Evolutionary conservation across 768 basidiomycete genomes (phyloP).

Genomic region (Paxillus ammoniavirescens): DNA sequence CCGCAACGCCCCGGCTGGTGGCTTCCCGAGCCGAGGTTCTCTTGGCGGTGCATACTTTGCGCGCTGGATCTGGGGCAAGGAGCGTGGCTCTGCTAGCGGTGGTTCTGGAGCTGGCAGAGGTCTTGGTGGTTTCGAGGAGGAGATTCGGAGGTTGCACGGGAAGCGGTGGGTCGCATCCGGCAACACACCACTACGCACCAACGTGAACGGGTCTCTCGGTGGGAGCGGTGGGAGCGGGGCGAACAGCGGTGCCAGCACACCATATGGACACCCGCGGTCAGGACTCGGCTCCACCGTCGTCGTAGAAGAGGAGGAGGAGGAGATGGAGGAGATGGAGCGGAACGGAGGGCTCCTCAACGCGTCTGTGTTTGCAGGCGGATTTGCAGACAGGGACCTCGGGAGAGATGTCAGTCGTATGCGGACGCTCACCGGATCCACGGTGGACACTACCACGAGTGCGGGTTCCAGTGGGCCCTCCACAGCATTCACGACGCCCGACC

Average conservation of each 20-base stretch:
- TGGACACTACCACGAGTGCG: conserved; percentile 30
- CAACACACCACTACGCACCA: conserved; percentile 58
- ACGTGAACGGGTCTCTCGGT: conserved; percentile 43
- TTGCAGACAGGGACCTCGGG: conserved; percentile 41
- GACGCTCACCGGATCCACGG: conserved; percentile 51
- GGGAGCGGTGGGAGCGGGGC: conserved; percentile 45
- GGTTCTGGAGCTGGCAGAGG: conserved; percentile 34
- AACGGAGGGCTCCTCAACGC: conserved; percentile 25
- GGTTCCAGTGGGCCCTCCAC: conserved; percentile 45
- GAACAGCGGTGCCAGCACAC: conserved; percentile 69
- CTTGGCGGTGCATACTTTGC: conserved; percentile 79
- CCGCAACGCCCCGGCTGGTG: conserved; percentile 68
- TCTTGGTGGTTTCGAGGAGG: conserved; percentile 74
- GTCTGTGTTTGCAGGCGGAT: conserved; percentile 35
- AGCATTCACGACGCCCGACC: conserved; percentile 62
- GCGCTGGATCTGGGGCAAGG: conserved; percentile 83
- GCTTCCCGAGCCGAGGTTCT: conserved; percentile 67
- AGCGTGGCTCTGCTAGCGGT: conserved; percentile 35
- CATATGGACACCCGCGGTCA: conserved; percentile 53
- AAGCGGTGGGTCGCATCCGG: conserved; percentile 74
- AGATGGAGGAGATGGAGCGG: conserved; percentile 56
- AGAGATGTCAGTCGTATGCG: conserved; percentile 45
- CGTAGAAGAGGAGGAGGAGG: conserved; percentile 79
- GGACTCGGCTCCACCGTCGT: conserved; percentile 53
- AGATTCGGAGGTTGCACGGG: conserved; percentile 65